Evolutionary conservation across 331 rosid species (phyloP).

Genomic region (Cydonia oblonga): DNA sequence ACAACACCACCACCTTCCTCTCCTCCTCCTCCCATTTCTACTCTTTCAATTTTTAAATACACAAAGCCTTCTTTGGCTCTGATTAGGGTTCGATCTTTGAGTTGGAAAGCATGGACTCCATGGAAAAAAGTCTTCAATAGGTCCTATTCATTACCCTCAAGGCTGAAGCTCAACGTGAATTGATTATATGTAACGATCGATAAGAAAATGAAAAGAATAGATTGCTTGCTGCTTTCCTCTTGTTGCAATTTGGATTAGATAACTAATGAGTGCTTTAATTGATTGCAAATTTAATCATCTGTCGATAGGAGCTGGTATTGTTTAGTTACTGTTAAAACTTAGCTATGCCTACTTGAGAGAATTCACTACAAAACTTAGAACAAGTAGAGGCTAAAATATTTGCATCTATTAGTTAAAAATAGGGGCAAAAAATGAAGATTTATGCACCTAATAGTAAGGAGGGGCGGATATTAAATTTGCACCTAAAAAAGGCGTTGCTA

Average conservation of each 20-base stretch:
- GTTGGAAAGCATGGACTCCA: constrained; percentile 42
- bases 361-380: too few relatives aligned
- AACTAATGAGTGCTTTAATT: too few relatives aligned
- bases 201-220: not conserved
- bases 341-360: not conserved
- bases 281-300: not conserved
- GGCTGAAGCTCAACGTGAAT: not conserved
- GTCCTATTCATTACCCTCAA: constrained; percentile 35
- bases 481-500: too few relatives aligned
- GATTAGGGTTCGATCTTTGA: constrained; percentile 54
- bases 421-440: too few relatives aligned
- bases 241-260: not conserved
- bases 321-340: too few relatives aligned
- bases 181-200: not conserved
- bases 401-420: too few relatives aligned
- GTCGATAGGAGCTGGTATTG: not conserved
- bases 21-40: not conserved
- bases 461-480: too few relatives aligned
- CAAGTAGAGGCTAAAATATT: too few relatives aligned
- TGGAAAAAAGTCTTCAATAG: constrained; percentile 52
- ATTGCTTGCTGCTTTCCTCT: not conserved
- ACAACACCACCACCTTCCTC: not conserved
- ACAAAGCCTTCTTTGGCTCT: constrained; percentile 38
- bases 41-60: not conserved
- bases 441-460: too few relatives aligned